Percentiles rank a stretch among this genome's conserved stretches.
Conservation (phyloP, 306 rosid species). For the Pterocarpus macrocarpus region DNA sequence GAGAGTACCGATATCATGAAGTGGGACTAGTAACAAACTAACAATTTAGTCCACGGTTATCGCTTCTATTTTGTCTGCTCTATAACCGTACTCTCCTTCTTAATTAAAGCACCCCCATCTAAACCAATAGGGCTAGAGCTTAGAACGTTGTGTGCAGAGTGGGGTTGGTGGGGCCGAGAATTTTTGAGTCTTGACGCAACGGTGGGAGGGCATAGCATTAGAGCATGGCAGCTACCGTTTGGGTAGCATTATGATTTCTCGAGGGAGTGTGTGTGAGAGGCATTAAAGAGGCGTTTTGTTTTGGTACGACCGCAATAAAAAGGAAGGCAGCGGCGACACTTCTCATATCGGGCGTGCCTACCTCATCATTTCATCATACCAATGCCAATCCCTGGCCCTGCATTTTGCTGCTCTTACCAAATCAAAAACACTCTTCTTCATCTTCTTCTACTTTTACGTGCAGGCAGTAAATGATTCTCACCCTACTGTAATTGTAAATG, state of each 20-base stretch:
- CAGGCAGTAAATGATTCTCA: too few relatives aligned
- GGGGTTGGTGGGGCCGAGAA: slow-evolving; percentile 16
- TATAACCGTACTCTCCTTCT: too few relatives aligned
- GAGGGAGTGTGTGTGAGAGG: not conserved
- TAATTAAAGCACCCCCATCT: too few relatives aligned
- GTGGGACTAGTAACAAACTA: too few relatives aligned
- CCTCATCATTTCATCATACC: slow-evolving; percentile 40
- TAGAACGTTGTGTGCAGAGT: too few relatives aligned
- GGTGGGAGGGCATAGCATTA: not conserved
- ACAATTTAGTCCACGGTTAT: too few relatives aligned
- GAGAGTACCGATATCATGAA: too few relatives aligned
- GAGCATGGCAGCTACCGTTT: not conserved
- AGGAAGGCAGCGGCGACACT: slow-evolving; percentile 12
- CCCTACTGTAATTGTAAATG: too few relatives aligned
- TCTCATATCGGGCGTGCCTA: not conserved
- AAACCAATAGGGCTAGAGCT: too few relatives aligned
- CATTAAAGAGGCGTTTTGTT: slow-evolving; percentile 28
- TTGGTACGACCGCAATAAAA: slow-evolving; percentile 42
- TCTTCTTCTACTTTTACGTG: too few relatives aligned
- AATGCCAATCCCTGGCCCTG: not conserved
- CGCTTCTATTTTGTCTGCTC: too few relatives aligned
- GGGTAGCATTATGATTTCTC: not conserved
- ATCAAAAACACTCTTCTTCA: too few relatives aligned
- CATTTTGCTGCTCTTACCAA: not conserved
- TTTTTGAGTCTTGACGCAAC: slow-evolving; percentile 16